phyloP scores from a whole-genome alignment of 73 alveolate species.

The Tetrahymena malaccensis region DNA sequence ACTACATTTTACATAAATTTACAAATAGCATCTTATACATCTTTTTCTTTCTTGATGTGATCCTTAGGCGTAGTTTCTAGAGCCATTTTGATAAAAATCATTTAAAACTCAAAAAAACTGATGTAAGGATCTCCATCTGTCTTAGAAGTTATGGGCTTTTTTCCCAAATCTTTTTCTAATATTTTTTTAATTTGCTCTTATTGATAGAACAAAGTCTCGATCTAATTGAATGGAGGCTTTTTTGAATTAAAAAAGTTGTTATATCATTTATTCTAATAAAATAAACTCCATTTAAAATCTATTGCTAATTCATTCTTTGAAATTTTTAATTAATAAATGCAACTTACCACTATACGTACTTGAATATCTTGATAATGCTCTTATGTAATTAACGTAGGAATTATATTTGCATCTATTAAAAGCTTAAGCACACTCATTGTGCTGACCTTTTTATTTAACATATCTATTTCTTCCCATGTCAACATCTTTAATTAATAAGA shows the following conservation, averaged over 20 bases:
- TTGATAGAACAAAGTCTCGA: not conserved
- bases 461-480: not conserved
- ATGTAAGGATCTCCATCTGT: not conserved
- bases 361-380: not conserved
- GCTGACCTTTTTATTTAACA: not conserved
- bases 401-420: not conserved
- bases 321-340: not conserved
- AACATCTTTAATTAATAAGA: not conserved
- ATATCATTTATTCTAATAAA: not conserved
- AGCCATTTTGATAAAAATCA: not conserved
- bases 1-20: not conserved
- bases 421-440: not conserved
- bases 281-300: not conserved
- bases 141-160: not conserved
- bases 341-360: not conserved
- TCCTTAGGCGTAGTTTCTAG: not conserved
- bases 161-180: not conserved
- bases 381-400: not conserved
- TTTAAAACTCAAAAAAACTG: not conserved
- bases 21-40: not conserved
- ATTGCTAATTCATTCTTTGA: not conserved
- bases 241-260: not conserved
- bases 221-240: not conserved
- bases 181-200: not conserved
- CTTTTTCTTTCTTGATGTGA: not conserved